Conservation (phyloP, 2,329 filamentous ascomycete genomes). For the Arthrobotrys pseudoclavata region DNA sequence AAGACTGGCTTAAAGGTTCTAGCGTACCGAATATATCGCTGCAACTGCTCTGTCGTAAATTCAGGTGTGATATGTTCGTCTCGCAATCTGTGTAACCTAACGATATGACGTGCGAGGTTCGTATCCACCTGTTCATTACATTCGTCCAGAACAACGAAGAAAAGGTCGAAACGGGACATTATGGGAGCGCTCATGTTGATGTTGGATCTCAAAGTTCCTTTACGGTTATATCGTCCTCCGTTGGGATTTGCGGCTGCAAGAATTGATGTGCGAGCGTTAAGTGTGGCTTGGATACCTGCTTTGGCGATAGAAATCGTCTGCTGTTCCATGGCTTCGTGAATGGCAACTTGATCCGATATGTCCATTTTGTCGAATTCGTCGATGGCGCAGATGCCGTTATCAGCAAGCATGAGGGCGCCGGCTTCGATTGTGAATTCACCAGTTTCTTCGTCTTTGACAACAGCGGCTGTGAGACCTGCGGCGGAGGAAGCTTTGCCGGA, state of each 20-base stretch:
- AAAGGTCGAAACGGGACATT: slow-evolving; percentile 99
- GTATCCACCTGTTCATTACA: slow-evolving; percentile 93
- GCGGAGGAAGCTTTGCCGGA: slow-evolving; percentile 97
- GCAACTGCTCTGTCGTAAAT: slow-evolving; percentile 94
- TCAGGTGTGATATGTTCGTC: slow-evolving; percentile 93
- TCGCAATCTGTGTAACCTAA: slow-evolving; percentile 90
- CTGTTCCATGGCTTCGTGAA: slow-evolving; percentile 99
- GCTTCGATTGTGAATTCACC: slow-evolving; percentile 99
- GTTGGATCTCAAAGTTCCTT: slow-evolving; percentile 90
- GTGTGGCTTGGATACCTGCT: slow-evolving; percentile 95
- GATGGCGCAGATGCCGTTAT: slow-evolving; percentile 97
- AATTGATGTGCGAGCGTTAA: slow-evolving; percentile 95
- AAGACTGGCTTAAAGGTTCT: slow-evolving; percentile 94
- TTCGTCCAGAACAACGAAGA: slow-evolving; percentile 97
- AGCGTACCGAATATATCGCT: slow-evolving; percentile 97
- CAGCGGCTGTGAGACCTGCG: slow-evolving; percentile 94
- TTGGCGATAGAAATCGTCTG: slow-evolving; percentile 99
- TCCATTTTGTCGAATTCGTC: slow-evolving; percentile 99
- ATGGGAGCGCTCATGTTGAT: slow-evolving; percentile 99
- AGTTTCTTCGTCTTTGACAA: slow-evolving; percentile 98
- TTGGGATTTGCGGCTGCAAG: slow-evolving; percentile 97
- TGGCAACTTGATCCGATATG: slow-evolving; percentile 94
- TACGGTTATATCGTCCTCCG: slow-evolving; percentile 95
- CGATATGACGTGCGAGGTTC: slow-evolving; percentile 93
- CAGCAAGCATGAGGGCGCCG: slow-evolving; percentile 94